Conservation (phyloP, 2,329 filamentous ascomycete species). For the Amauroascus niger region DNA sequence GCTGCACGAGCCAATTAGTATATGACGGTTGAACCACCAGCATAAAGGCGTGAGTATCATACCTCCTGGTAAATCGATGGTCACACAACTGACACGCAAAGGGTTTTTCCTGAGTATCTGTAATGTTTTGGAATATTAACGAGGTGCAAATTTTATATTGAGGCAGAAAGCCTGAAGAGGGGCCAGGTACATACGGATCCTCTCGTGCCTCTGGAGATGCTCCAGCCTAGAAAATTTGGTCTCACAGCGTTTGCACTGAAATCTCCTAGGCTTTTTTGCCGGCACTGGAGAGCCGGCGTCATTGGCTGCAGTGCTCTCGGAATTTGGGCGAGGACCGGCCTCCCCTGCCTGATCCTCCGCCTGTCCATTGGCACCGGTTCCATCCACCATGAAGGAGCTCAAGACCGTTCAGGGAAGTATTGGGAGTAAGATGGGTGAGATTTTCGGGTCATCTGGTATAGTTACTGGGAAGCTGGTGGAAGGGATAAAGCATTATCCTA, state of each 20-base stretch:
- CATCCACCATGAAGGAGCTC: conserved; percentile 6
- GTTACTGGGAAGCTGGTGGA: not conserved
- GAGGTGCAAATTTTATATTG: not conserved
- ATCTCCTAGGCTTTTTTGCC: conserved; percentile 11
- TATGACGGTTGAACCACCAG: not conserved
- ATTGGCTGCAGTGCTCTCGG: conserved; percentile 5
- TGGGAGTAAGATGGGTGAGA: not conserved
- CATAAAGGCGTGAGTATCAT: conserved; percentile 5
- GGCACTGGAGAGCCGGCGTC: not conserved
- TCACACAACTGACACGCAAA: conserved; percentile 42
- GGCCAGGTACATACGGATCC: conserved; percentile 17
- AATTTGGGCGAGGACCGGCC: not conserved
- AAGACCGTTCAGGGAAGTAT: not conserved
- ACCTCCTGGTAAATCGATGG: conserved; percentile 42
- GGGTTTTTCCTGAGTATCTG: conserved; percentile 43
- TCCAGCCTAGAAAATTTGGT: conserved; percentile 40
- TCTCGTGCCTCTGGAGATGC: conserved; percentile 43
- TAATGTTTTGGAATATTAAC: not conserved
- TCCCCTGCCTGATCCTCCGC: conserved; percentile 1
- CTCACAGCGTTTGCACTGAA: conserved; percentile 38
- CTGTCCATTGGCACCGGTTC: not conserved
- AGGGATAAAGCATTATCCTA: not conserved
- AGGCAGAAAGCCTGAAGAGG: not conserved
- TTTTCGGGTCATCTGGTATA: not conserved
- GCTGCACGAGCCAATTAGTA: conserved; percentile 20